Base-by-base conservation (phyloP, 768 basidiomycete species). In the Leccinum obscurum region DNA sequence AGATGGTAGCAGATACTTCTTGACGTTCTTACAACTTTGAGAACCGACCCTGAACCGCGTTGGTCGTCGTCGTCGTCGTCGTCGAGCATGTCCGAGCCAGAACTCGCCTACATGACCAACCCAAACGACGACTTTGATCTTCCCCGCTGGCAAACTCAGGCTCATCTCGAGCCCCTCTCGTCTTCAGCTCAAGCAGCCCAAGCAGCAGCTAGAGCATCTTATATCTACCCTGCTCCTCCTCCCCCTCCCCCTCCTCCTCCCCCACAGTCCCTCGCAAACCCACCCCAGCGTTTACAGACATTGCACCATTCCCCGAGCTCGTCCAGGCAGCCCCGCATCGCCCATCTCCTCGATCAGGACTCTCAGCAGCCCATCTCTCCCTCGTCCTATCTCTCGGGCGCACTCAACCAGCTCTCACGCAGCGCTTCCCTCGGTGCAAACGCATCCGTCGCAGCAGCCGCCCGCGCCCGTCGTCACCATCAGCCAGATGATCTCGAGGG, bases 71-170 rank as follows among this genome's bases (percentile, higher is more conserved):
- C 62, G 53, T 56, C 66, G 66, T 64, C 56, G 28, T 48, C 56
- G 46, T 20, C 37, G 52, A 64, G 70, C 75, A 89, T 89, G 87
- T 88, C 87, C 70, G 86, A 89, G 83, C 82, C 86, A 72, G 86
- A 89, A 78, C 81, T 86, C 61, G 81, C 80, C 66, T 88, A 86
- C 83, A 89, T 90, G 79, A 79, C 81, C 77, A 85, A 84, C 79
- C 76, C 85, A 69, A 89, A 90, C 86, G 89, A 91, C 79, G 85
- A 84, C 77, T 92, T 90, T 77, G 89, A 90, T 73, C 82, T 83
- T 59, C 82, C 83, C 62, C 82, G 82, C 69, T 83, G 81, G 82
- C 80, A 79, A 64, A 78, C 81, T 14, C 80, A 79, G 70, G 69
- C 76, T 35, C 71, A 74, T 48, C 71, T 77, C 68, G 80, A 81